Conservation (phyloP, 805 yeast species). For the Ogataea pignaliae region DNA sequence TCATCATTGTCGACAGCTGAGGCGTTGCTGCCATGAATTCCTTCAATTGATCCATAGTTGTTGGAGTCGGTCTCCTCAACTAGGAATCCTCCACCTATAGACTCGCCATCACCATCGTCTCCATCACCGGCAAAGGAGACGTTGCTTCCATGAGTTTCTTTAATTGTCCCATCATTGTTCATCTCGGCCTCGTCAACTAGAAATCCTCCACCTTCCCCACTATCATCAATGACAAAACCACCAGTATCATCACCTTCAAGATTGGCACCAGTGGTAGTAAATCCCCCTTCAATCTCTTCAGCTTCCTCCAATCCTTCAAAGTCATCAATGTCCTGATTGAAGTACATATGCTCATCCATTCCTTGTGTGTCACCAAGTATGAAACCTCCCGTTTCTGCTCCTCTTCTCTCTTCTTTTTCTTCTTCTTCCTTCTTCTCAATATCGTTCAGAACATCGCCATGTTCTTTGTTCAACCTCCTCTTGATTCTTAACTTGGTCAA, state of each 20-base stretch:
- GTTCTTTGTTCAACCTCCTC: slow-evolving; percentile 41
- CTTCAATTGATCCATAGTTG: no score
- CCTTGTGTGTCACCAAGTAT: slow-evolving; percentile 9
- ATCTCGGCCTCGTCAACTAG: slow-evolving; percentile 2
- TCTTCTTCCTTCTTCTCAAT: slow-evolving; percentile 20
- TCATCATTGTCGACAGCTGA: neutral
- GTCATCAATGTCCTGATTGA: slow-evolving; percentile 4
- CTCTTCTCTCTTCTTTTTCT: slow-evolving; percentile 12
- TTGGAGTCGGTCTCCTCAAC: neutral
- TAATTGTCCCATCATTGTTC: slow-evolving; percentile 4
- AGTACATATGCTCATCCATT: slow-evolving; percentile 6
- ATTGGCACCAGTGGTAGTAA: slow-evolving; percentile 3
- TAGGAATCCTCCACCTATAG: slow-evolving; percentile 3
- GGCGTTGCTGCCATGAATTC: neutral
- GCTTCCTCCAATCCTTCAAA: slow-evolving; percentile 1
- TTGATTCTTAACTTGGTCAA: slow-evolving; percentile 46
- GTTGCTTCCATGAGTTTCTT: neutral
- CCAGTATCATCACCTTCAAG: slow-evolving; percentile 3
- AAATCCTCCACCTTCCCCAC: slow-evolving; percentile 22
- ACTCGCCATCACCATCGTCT: slow-evolving; percentile 12
- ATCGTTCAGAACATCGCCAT: slow-evolving; percentile 37
- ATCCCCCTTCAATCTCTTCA: slow-evolving; percentile 9
- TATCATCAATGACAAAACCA: slow-evolving; percentile 5
- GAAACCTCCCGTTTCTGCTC: slow-evolving; percentile 16
- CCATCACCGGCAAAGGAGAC: no score